phyloP scores from a whole-genome alignment of 2,329 filamentous ascomycete genomes.

The Alternaria triticina region DNA sequence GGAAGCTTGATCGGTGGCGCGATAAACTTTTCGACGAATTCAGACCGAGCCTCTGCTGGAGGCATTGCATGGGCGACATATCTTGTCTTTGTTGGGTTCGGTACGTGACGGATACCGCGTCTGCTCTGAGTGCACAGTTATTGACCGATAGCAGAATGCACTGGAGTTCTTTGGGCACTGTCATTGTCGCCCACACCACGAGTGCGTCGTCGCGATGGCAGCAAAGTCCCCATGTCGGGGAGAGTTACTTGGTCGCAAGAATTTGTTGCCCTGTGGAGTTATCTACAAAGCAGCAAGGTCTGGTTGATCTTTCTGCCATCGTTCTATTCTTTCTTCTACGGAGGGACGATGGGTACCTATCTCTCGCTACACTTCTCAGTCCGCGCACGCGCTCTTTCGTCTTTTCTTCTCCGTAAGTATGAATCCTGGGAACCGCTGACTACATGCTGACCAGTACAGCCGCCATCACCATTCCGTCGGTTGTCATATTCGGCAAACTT shows the following conservation, averaged over 20 bases:
- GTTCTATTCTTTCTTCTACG: slow-evolving; percentile 18
- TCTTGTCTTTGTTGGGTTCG: slow-evolving; percentile 13
- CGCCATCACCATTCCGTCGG: slow-evolving; percentile 5
- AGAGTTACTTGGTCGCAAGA: slow-evolving; percentile 8
- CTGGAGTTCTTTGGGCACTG: slow-evolving; percentile 11
- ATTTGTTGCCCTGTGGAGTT: slow-evolving; percentile 1
- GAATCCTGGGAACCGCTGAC: too few relatives aligned
- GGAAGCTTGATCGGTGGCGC: slow-evolving; percentile 16
- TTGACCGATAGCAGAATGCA: slow-evolving; percentile 3
- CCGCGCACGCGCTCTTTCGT: slow-evolving; percentile 14
- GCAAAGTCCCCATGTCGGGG: background rate
- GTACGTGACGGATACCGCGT: background rate
- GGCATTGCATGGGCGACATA: slow-evolving; percentile 13
- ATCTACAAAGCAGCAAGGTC: background rate
- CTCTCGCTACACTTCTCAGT: slow-evolving; percentile 18
- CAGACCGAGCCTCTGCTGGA: background rate
- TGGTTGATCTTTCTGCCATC: slow-evolving; percentile 11
- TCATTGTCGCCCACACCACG: slow-evolving; percentile 3
- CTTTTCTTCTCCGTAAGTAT: slow-evolving; percentile 12
- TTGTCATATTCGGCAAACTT: slow-evolving; percentile 11
- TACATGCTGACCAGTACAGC: slow-evolving; percentile 1
- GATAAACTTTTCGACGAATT: slow-evolving; percentile 16
- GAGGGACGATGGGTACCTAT: slow-evolving; percentile 16
- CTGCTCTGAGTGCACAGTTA: background rate
- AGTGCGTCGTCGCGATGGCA: slow-evolving; percentile 9